Conservation (phyloP, 1,139 yeast species). For the Nakaseomyces glabratus region DNA sequence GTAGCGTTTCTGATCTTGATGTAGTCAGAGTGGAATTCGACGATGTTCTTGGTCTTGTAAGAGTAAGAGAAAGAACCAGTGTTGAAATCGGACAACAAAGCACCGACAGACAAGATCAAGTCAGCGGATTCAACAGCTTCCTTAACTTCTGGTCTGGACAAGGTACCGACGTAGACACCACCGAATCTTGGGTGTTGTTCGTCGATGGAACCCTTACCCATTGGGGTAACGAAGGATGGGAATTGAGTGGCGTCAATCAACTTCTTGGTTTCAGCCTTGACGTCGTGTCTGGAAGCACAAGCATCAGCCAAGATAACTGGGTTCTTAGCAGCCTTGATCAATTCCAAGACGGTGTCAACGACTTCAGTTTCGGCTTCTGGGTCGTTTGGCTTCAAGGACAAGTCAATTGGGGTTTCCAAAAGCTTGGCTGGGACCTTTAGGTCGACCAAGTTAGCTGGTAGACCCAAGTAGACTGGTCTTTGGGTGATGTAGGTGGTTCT, state of each 20-base stretch:
- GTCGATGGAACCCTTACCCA: conserved; percentile 79
- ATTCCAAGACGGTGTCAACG: conserved; percentile 43
- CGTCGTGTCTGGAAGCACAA: conserved; percentile 72
- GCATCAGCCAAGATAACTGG: conserved; percentile 81
- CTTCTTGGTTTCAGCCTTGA: conserved; percentile 49
- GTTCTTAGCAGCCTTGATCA: conserved; percentile 50
- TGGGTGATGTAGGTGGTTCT: conserved; percentile 62
- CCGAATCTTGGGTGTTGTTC: conserved; percentile 71
- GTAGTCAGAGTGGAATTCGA: conserved; percentile 86
- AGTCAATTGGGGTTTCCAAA: conserved; percentile 57
- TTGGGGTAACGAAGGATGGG: conserved; percentile 82
- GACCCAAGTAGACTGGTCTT: conserved; percentile 75
- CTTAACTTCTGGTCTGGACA: conserved; percentile 68
- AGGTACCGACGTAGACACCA: conserved; percentile 78
- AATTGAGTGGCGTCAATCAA: conserved; percentile 64
- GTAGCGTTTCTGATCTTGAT: conserved; percentile 68
- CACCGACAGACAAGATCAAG: conserved; percentile 70
- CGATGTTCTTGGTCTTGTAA: conserved; percentile 67
- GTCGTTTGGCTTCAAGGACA: conserved; percentile 54
- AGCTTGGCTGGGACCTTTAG: conserved; percentile 46
- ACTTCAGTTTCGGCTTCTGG: conserved; percentile 67
- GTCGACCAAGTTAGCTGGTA: conserved; percentile 77
- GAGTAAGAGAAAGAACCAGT: conserved; percentile 83
- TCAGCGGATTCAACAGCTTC: conserved; percentile 71
- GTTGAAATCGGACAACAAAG: conserved; percentile 77